Base-by-base conservation (phyloP, 768 basidiomycete species). In the Dioszegia aurantiaca region DNA sequence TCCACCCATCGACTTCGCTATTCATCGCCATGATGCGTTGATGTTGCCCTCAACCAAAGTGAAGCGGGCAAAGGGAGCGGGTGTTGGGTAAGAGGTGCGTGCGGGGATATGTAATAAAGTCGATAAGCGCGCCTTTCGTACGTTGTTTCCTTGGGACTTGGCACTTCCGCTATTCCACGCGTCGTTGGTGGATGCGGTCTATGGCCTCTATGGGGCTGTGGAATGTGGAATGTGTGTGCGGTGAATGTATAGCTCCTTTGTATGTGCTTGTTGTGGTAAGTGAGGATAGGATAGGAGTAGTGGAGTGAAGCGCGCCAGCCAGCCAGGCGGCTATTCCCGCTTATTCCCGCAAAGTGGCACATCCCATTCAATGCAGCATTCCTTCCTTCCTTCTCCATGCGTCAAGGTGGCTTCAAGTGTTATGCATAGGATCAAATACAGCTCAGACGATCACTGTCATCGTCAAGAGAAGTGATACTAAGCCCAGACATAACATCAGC, bases 1-100 rank as follows among this genome's bases (percentile, higher is more conserved):
- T 93, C 95, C 95, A 97, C 59, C 82, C 84, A 81, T 98, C 93
- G 78, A 94, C 86, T 84, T 97, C 90, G 73, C 70, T 64, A 33
- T 74, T 72, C 51, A 69, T 69, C 31, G 74, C 62, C 73, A 78
- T 77, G 41, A 39, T 60, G 62, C 51, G 40, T 24, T n/a, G 12
- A 3, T 8, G 21, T n/a, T 42, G 8, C 19, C 16, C 40, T 16
- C 40, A 42, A 42, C 14, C 40, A 8, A n/a, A 42, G 16, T 42
- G 40, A 42, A n/a, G 17, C 17, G 40, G 9, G 21, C 16, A 42
- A 42, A 21, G 30, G 26, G 31, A 30, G 17, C 2, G 27, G 11
- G 27, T 24, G 27, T 30, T 27, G 27, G 27, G n/a, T 21, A 43
- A 14, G 21, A 23, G 27, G 44, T 24, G 14, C 17, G 26, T 33